These are phyloP conservation scores for Biscogniauxia mediterranea DNA, from an alignment of 2,329 filamentous ascomycete genomes.

Conservation along the genomic window DNA sequence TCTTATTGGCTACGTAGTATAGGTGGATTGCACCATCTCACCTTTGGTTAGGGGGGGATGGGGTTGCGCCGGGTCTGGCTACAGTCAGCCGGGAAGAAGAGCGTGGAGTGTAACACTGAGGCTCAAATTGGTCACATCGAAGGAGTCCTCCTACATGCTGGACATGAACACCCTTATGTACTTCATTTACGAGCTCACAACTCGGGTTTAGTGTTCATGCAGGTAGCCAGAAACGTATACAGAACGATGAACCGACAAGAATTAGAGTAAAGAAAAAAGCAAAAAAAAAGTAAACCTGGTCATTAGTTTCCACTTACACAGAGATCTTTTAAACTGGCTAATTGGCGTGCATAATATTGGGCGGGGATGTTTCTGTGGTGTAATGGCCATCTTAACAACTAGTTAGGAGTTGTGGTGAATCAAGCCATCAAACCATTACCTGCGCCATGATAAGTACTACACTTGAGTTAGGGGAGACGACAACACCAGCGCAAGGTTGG, in stretches of 20 bases:
- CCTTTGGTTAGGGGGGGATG: not conserved
- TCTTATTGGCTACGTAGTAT: not conserved
- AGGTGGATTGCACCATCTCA: not conserved
- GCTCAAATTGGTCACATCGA: not conserved
- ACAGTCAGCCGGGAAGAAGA: not conserved
- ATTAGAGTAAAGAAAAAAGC: not conserved
- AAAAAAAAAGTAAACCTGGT: not conserved
- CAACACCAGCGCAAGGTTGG: no score
- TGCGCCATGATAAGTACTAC: no score
- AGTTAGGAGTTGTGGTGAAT: not conserved
- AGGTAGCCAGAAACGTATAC: constrained; percentile 8
- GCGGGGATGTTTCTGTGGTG: constrained; percentile 9
- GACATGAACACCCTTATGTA: not conserved
- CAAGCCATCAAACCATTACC: no score
- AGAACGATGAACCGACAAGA: constrained; percentile 4
- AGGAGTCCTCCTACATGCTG: not conserved
- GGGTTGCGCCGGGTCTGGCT: not conserved
- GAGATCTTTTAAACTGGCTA: constrained; percentile 2
- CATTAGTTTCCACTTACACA: constrained; percentile 4
- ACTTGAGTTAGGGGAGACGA: no score
- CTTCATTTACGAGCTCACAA: not conserved
- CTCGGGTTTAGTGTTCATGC: constrained; percentile 11
- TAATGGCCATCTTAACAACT: constrained; percentile 6
- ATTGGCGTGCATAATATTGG: constrained; percentile 22
- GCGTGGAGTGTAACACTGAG: not conserved